Evolutionary conservation across 2,329 filamentous ascomycete species (phyloP).

Genomic region (Cercospora zeae-maydis): DNA sequence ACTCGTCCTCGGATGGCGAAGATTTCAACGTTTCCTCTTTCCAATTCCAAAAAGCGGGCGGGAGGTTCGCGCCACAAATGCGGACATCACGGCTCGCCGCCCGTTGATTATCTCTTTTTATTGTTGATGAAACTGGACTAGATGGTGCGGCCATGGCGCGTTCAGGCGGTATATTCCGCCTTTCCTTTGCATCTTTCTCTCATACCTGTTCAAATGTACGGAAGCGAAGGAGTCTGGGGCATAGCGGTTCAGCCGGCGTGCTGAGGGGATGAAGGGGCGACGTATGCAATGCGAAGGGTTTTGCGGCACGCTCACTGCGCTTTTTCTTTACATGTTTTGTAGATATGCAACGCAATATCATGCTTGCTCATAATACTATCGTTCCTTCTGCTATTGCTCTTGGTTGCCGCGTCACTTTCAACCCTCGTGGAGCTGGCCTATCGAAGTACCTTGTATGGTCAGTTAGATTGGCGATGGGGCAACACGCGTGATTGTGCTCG

Average conservation of each 20-base stretch:
- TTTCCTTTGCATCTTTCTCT: neutral
- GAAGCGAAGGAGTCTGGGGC: constrained; percentile 7
- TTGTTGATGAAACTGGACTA: neutral
- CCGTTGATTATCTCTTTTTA: constrained; percentile 4
- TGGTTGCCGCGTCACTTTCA: neutral
- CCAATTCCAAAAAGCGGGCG: constrained; percentile 4
- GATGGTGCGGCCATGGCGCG: neutral
- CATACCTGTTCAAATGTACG: constrained; percentile 1
- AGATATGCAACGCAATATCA: constrained; percentile 4
- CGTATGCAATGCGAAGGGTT: neutral
- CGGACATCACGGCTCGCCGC: constrained; percentile 12
- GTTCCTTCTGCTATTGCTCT: neutral
- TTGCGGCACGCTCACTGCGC: neutral
- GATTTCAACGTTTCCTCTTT: constrained; percentile 21
- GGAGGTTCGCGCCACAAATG: constrained; percentile 14
- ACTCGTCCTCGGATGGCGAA: constrained; percentile 15
- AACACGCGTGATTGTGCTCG: too few species aligned
- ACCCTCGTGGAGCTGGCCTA: neutral
- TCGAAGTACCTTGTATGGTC: neutral
- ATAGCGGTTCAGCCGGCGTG: neutral
- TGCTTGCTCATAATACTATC: constrained; percentile 6
- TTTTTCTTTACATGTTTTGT: neutral
- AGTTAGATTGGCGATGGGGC: too few species aligned
- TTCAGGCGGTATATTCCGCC: constrained; percentile 5
- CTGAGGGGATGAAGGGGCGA: neutral